Evolutionary conservation across 257 asterid species (phyloP).

Genomic region (Rhazya stricta): DNA sequence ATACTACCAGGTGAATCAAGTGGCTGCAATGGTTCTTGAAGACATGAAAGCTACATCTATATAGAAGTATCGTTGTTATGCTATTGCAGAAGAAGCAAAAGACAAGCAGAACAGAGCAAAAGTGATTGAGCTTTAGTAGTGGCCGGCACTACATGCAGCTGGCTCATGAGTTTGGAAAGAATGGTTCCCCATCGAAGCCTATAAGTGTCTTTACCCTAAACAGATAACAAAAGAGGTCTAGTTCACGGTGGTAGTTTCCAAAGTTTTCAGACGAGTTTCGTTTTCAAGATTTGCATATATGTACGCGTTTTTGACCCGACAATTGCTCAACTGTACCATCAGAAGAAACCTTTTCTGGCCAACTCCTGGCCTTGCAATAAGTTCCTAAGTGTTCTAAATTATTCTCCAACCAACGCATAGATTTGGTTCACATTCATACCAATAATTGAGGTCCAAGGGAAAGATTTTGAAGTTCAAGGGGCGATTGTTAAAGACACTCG

Average conservation of each 20-base stretch:
- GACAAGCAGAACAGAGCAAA: slow-evolving; percentile 32
- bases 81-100: slow-evolving; percentile 25
- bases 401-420: too few species aligned
- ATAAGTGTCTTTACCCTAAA: neutral
- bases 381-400: too few species aligned
- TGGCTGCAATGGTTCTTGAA: neutral
- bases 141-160: slow-evolving; percentile 45
- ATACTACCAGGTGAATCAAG: neutral
- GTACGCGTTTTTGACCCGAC: neutral
- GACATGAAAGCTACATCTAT: neutral
- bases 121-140: slow-evolving; percentile 18
- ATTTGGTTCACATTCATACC: too few species aligned
- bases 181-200: neutral
- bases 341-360: neutral
- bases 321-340: neutral
- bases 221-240: neutral
- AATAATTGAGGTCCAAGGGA: too few species aligned
- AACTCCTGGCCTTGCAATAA: too few species aligned
- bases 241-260: neutral
- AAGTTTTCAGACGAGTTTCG: neutral
- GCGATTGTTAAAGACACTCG: too few species aligned
- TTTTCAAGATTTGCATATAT: neutral
- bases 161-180: slow-evolving; percentile 9
- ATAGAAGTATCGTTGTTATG: neutral
- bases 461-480: too few species aligned